These are phyloP conservation scores for Rhazya stricta DNA, from an alignment of 257 asterid species.

Conservation along the genomic window DNA sequence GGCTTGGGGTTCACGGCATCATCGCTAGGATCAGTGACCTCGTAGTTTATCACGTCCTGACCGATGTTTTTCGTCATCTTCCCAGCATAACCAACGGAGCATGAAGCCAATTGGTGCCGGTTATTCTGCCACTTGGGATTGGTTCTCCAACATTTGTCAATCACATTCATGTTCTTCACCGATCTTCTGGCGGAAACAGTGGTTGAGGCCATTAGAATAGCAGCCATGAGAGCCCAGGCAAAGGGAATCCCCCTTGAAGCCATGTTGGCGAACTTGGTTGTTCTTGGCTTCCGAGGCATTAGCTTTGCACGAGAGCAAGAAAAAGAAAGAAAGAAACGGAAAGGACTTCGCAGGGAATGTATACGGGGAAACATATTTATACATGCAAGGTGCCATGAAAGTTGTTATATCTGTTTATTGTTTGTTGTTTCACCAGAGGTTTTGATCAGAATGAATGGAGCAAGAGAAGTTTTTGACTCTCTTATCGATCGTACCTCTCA, in stretches of 20 bases:
- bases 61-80: constrained; percentile 65
- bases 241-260: not conserved
- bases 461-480: not conserved
- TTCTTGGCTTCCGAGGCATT: not conserved
- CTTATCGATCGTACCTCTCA: not conserved
- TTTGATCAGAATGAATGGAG: constrained; percentile 10
- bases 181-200: constrained; percentile 21
- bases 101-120: constrained; percentile 58
- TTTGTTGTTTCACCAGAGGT: not conserved
- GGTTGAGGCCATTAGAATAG: not conserved
- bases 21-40: constrained; percentile 55
- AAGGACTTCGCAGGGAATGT: constrained; percentile 16
- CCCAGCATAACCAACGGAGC: constrained; percentile 69
- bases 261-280: not conserved
- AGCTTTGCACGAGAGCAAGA: not conserved
- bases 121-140: constrained; percentile 47
- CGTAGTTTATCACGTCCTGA: constrained; percentile 26
- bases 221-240: not conserved
- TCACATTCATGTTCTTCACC: constrained; percentile 37
- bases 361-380: not conserved
- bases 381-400: not conserved
- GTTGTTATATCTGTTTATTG: constrained; percentile 5
- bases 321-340: not conserved
- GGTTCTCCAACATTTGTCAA: constrained; percentile 66
- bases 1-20: constrained; percentile 58